A percentile compares a stretch with the other conserved stretches of the same genome.
phyloP scores from a whole-genome alignment of 306 rosid genomes.

The Malus sieversii region DNA sequence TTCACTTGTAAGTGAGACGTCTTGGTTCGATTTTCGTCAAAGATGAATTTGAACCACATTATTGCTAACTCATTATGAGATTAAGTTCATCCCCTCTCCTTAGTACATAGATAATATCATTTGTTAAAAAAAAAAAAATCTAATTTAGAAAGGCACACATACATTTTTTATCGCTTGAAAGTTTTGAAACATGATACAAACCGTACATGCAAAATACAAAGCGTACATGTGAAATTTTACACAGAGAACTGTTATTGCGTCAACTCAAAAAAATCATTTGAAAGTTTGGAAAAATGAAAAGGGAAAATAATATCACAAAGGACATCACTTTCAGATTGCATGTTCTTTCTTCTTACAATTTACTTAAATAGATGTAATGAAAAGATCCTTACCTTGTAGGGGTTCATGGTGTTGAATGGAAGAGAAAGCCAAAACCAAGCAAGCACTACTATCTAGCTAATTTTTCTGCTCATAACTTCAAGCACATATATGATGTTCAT shows the following conservation, averaged over 20 bases:
- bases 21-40: too few relatives aligned
- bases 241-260: neutral
- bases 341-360: neutral
- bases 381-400: constrained; percentile 34
- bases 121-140: too few relatives aligned
- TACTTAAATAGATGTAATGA: constrained; percentile 14
- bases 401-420: constrained; percentile 17
- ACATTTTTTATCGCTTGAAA: too few relatives aligned
- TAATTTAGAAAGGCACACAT: too few relatives aligned
- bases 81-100: too few relatives aligned
- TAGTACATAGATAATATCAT: too few relatives aligned
- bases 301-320: neutral
- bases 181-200: too few relatives aligned
- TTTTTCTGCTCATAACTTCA: neutral
- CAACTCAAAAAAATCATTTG: neutral
- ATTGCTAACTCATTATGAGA: too few relatives aligned
- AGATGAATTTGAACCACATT: too few relatives aligned
- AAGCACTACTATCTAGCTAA: neutral
- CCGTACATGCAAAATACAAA: neutral
- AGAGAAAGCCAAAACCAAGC: constrained; percentile 5
- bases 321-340: neutral
- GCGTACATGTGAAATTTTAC: neutral
- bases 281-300: neutral
- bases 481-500: neutral
- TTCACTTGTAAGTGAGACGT: too few relatives aligned